Evolutionary conservation across 495 filamentous ascomycete species (phyloP).

Genomic region (Xylaria telfairii): DNA sequence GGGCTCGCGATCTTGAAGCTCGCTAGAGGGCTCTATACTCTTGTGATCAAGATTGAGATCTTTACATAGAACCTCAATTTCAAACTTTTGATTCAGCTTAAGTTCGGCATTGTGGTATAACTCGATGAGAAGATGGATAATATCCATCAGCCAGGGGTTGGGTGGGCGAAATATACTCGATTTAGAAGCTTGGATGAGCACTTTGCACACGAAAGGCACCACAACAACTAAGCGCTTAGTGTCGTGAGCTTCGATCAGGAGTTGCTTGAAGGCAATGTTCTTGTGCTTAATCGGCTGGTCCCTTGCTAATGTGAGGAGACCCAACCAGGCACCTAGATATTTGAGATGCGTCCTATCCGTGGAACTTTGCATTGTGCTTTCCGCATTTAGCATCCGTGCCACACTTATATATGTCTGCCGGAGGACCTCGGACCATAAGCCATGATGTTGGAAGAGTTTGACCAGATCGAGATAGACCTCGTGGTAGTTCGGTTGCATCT

Average conservation of each 20-base stretch:
- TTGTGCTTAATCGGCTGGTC: slow-evolving; percentile 96
- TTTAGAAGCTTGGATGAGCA: slow-evolving; percentile 78
- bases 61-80: slow-evolving; percentile 96
- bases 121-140: slow-evolving; percentile 84
- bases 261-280: slow-evolving; percentile 95
- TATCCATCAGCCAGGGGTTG: slow-evolving; percentile 97
- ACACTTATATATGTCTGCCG: slow-evolving; percentile 92
- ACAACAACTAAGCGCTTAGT: slow-evolving; percentile 87
- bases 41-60: slow-evolving; percentile 88
- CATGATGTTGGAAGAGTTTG: slow-evolving; percentile 76
- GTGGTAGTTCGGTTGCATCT: slow-evolving; percentile 95
- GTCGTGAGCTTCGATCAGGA: slow-evolving; percentile 90
- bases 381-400: slow-evolving; percentile 84
- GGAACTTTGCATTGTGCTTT: slow-evolving; percentile 76
- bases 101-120: slow-evolving; percentile 91
- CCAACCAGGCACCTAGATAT: slow-evolving; percentile 90
- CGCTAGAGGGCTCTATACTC: slow-evolving; percentile 79
- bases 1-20: slow-evolving; percentile 75
- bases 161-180: slow-evolving; percentile 93
- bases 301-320: slow-evolving; percentile 88
- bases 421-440: slow-evolving; percentile 84
- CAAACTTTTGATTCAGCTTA: slow-evolving; percentile 95
- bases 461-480: slow-evolving; percentile 89
- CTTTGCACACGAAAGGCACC: slow-evolving; percentile 96
- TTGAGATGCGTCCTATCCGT: slow-evolving; percentile 88